A percentile compares a stretch with the other conserved stretches of the same genome.
These are phyloP conservation scores for Arthromyces matolae DNA, from an alignment of 768 basidiomycete genomes.

Conservation along the genomic window DNA sequence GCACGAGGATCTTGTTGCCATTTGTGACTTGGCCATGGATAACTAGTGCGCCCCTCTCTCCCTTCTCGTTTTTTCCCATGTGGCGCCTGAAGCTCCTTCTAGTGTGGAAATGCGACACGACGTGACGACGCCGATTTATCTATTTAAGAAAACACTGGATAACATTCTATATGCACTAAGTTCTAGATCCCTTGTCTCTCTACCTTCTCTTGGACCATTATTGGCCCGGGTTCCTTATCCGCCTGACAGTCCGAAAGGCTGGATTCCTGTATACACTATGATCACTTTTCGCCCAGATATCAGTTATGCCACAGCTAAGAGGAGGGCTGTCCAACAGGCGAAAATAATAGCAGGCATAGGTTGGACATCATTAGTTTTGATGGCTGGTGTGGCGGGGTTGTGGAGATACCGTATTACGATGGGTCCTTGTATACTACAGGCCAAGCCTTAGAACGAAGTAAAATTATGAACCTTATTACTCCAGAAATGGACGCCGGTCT, in stretches of 20 bases:
- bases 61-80: slow-evolving; percentile 10
- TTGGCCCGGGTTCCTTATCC: slow-evolving; percentile 57
- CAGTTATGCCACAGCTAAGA: slow-evolving; percentile 78
- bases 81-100: slow-evolving; percentile 14
- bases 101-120: slow-evolving; percentile 95
- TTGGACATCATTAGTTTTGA: slow-evolving; percentile 42
- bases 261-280: slow-evolving; percentile 96
- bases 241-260: slow-evolving; percentile 59
- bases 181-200: slow-evolving; percentile 42
- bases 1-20: slow-evolving; percentile 86
- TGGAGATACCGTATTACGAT: slow-evolving; percentile 38
- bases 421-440: slow-evolving; percentile 15
- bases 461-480: slow-evolving; percentile 16
- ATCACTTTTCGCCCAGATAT: slow-evolving; percentile 96
- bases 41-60: slow-evolving; percentile 76
- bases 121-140: slow-evolving; percentile 78
- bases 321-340: slow-evolving; percentile 68
- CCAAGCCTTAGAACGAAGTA: slow-evolving; percentile 12
- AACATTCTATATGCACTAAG: slow-evolving; percentile 65
- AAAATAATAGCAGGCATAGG: slow-evolving; percentile 50
- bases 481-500: slow-evolving; percentile 13
- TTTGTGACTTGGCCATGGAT: slow-evolving; percentile 88
- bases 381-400: slow-evolving; percentile 42
- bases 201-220: slow-evolving; percentile 42
- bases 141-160: slow-evolving; percentile 78